Base-by-base conservation (phyloP, 2,329 filamentous ascomycete species). In the Neobulgaria alba region DNA sequence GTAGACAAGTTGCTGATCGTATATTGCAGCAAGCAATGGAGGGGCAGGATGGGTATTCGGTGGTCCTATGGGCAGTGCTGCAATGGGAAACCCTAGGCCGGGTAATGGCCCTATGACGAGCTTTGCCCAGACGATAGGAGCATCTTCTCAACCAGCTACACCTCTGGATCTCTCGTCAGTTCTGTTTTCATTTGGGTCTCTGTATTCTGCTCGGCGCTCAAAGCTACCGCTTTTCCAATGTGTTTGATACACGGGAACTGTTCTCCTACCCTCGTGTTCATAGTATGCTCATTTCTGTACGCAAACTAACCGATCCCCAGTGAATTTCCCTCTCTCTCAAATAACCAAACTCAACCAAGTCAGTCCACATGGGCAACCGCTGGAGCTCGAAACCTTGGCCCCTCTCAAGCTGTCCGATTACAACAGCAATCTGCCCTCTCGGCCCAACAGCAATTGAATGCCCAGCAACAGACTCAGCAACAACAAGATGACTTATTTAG, bases 101-200 rank as follows among this genome's bases (percentile, higher is more conserved):
- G 73, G 56, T 70, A 77, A 63, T 62, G 76, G 55, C 68, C 71
- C 47, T 67, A 75, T 53, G 77, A 72, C 59, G 65, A 82, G 77
- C 61, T 82, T 82, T 62, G 77, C 77, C 36, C 77, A 82, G 59
- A 81, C 75, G 57, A 64, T 82, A 55, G 72, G 55, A 37, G 55
- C 71, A 55, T 74, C 74, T 47, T 79, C 77, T 43, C 76, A 79
- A 61, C 71, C 74, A 52, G 66, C 72, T 51, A 76, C 77, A 48
- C 71, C 76, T 31, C 62, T 82, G 45, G 78, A 82, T 58, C 65
- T 75, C 42, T 78, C 76, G 77, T 82, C 74, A 63, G 77, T 79
- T 10, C 38, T 33, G 29, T 12, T 12, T 26, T 26, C 12, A 7
- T 7, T 26, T 26, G 23, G 7, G 7, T 26, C 7, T 26, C 12